Evolutionary conservation across 768 basidiomycete genomes (phyloP).

Genomic region (Chiua virens): DNA sequence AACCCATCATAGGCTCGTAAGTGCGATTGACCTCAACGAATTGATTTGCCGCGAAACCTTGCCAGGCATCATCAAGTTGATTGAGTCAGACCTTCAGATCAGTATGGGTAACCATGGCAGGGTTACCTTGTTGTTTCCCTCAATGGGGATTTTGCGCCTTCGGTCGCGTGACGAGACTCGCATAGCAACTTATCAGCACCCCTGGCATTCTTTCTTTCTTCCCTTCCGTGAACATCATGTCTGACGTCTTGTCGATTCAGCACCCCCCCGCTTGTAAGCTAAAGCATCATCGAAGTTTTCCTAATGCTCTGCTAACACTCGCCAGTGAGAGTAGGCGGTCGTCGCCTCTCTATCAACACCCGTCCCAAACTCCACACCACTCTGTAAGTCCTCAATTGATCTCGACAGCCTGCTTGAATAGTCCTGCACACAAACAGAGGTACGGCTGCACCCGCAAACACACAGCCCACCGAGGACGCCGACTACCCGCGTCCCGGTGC

Average conservation of each 20-base stretch:
- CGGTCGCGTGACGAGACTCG: no score
- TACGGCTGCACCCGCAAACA: constrained; percentile 5
- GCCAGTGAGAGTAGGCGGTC: constrained; percentile 46
- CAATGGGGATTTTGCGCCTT: no score
- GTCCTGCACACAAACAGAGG: neutral
- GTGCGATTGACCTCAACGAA: no score
- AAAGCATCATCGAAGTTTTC: constrained; percentile 11
- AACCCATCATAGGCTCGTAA: no score
- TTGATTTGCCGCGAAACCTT: no score
- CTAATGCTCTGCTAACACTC: neutral
- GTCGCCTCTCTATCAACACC: constrained; percentile 47
- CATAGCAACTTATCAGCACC: no score
- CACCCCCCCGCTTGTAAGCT: constrained; percentile 50
- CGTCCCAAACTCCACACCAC: constrained; percentile 37
- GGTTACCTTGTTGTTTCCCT: no score
- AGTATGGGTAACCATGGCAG: no score
- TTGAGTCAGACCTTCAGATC: no score
- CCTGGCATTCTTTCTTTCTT: no score
- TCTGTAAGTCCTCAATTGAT: constrained; percentile 28
- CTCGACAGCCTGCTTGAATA: no score
- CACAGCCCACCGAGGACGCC: constrained; percentile 22
- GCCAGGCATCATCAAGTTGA: no score
- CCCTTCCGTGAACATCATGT: constrained; percentile 25
- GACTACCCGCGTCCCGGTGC: constrained; percentile 58
- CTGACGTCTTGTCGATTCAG: constrained; percentile 30